Evolutionary conservation across 129 eudicot genomes (phyloP).

Genomic region (Heracleum sosnowskyi): DNA sequence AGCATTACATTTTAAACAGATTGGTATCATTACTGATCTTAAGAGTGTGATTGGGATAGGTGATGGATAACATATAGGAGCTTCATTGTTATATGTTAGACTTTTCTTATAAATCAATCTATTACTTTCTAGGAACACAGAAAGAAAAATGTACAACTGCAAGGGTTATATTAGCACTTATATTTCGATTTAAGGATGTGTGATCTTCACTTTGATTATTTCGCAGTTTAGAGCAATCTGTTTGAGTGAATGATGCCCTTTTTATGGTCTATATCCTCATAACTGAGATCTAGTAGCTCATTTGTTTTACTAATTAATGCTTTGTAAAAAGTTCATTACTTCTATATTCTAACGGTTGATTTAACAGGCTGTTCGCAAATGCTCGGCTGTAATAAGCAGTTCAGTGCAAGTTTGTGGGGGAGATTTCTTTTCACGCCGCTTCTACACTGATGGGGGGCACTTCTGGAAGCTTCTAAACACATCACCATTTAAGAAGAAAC

Average conservation of each 20-base stretch:
- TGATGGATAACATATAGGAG: background rate
- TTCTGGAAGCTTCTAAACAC: slow-evolving; percentile 66
- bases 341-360: background rate
- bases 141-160: background rate
- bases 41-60: background rate
- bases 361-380: slow-evolving; percentile 57
- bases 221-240: background rate
- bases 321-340: background rate
- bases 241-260: background rate
- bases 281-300: background rate
- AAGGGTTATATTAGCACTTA: background rate
- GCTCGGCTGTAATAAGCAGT: slow-evolving; percentile 49
- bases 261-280: background rate
- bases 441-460: slow-evolving; percentile 65
- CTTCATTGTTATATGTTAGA: background rate
- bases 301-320: background rate
- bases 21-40: background rate
- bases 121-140: background rate
- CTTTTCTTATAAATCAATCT: too few species aligned
- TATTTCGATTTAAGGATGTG: background rate
- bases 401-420: slow-evolving; percentile 81
- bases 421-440: slow-evolving; percentile 91
- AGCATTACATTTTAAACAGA: background rate
- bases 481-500: slow-evolving; percentile 61
- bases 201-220: background rate